phyloP scores from a whole-genome alignment of 306 rosid genomes.

The Lathyrus sativus region DNA sequence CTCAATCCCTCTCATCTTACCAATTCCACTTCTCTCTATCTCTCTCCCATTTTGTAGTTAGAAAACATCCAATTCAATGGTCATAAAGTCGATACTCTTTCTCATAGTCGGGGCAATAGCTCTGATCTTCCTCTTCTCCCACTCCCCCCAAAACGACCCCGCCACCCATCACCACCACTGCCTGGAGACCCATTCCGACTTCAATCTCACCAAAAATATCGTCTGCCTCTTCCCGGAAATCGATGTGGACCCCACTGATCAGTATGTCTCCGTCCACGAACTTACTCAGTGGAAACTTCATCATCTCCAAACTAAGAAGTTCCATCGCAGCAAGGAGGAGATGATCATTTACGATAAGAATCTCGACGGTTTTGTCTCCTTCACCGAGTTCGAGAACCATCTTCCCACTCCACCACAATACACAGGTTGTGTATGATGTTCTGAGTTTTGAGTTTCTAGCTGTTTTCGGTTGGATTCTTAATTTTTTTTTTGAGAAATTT shows the following conservation, averaged over 20 bases:
- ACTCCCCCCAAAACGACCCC: neutral
- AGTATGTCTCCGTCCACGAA: conserved; percentile 59
- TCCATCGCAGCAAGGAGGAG: conserved; percentile 69
- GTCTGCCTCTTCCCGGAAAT: conserved; percentile 69
- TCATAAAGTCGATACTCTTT: no score
- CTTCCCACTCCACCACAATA: conserved; percentile 52
- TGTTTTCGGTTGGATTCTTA: no score
- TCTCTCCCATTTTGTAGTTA: no score
- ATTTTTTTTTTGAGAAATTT: no score
- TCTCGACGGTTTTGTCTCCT: conserved; percentile 69
- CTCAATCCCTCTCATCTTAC: no score
- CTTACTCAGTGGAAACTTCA: conserved; percentile 73
- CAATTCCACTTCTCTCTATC: no score
- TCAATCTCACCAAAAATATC: conserved; percentile 65
- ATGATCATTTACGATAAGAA: conserved; percentile 81
- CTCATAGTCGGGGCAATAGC: neutral
- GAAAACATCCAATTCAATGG: no score
- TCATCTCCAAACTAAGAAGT: conserved; percentile 59
- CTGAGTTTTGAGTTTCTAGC: no score
- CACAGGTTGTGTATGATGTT: conserved; percentile 48
- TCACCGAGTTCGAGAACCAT: conserved; percentile 63
- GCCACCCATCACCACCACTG: neutral
- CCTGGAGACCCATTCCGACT: conserved; percentile 51
- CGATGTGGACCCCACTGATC: conserved; percentile 70
- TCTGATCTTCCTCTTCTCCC: neutral